Conservation (phyloP, 305 asterid genomes). For the Rubia tinctorum region DNA sequence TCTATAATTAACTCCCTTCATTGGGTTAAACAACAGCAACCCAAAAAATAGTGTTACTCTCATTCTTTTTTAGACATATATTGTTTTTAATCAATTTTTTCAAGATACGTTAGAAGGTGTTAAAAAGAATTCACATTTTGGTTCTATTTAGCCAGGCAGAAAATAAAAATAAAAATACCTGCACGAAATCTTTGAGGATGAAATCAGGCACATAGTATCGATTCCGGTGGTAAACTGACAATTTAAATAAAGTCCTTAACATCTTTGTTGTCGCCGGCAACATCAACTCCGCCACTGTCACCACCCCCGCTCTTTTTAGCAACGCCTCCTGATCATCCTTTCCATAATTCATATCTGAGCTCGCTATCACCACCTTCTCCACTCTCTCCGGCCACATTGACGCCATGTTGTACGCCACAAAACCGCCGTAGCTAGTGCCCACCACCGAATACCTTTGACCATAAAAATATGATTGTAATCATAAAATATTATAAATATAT, state of each 20-base stretch:
- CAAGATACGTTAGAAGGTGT: too few species aligned
- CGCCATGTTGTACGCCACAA: conserved; percentile 69
- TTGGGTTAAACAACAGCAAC: too few species aligned
- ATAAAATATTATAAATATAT: too few species aligned
- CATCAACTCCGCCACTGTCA: conserved; percentile 47
- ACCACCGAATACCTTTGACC: conserved; percentile 31
- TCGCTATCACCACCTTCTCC: conserved; percentile 76
- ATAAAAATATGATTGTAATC: too few species aligned
- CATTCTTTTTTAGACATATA: too few species aligned
- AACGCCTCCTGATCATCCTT: conserved; percentile 44
- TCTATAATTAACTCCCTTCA: too few species aligned
- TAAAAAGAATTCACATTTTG: too few species aligned
- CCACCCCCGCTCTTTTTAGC: conserved; percentile 41
- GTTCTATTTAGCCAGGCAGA: too few species aligned
- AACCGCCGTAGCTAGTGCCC: conserved; percentile 87
- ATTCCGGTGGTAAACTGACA: conserved; percentile 32
- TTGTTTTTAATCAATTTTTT: too few species aligned
- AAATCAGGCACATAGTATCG: conserved; percentile 54
- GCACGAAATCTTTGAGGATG: conserved; percentile 52
- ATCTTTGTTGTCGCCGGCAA: conserved; percentile 45
- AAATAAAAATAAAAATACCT: conserved; percentile 28
- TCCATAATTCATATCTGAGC: conserved; percentile 65
- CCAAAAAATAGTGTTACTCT: too few species aligned
- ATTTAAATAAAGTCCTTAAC: conserved; percentile 33
- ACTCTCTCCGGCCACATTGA: conserved; percentile 63